Percentiles rank a stretch among this genome's conserved stretches.
Conservation (phyloP, 164 flowering plant species). For the Macadamia tetraphylla region DNA sequence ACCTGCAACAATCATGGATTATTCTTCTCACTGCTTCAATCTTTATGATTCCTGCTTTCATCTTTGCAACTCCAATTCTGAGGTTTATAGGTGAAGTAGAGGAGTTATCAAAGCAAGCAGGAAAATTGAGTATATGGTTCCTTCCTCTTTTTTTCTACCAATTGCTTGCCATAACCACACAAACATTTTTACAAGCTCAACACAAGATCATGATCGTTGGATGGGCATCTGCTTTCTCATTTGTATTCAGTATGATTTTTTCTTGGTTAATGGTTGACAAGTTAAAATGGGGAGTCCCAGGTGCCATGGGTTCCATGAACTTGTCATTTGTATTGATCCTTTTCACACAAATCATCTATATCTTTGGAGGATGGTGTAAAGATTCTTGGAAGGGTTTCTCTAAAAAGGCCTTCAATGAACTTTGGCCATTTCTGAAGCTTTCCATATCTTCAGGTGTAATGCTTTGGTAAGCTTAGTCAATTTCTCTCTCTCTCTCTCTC, state of each 20-base stretch:
- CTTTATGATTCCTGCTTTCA: constrained; percentile 18
- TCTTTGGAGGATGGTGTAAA: constrained; percentile 32
- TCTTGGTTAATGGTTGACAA: constrained; percentile 36
- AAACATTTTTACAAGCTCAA: constrained; percentile 43
- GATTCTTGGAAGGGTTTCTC: constrained; percentile 37
- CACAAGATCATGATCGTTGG: constrained; percentile 37
- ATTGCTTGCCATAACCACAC: constrained; percentile 25
- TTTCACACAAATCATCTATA: constrained; percentile 21
- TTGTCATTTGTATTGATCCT: constrained; percentile 24
- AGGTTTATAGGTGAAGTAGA: constrained; percentile 21
- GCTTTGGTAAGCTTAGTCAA: constrained; percentile 13
- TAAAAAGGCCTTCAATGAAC: constrained; percentile 19
- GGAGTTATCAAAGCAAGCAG: constrained; percentile 26
- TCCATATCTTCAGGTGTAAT: constrained; percentile 26
- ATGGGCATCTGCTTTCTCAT: constrained; percentile 20
- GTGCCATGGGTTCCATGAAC: constrained; percentile 33
- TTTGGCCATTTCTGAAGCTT: constrained; percentile 21
- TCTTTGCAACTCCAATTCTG: constrained; percentile 22
- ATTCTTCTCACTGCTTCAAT: constrained; percentile 12
- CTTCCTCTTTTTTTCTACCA: constrained; percentile 29
- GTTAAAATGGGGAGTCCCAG: constrained; percentile 27
- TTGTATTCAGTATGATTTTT: constrained; percentile 29
- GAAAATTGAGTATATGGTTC: constrained; percentile 33
- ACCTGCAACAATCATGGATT: constrained; percentile 36
- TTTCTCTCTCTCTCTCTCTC: too few species aligned